phyloP scores from a whole-genome alignment of 306 rosid genomes.

The Leucaena leucocephala region DNA sequence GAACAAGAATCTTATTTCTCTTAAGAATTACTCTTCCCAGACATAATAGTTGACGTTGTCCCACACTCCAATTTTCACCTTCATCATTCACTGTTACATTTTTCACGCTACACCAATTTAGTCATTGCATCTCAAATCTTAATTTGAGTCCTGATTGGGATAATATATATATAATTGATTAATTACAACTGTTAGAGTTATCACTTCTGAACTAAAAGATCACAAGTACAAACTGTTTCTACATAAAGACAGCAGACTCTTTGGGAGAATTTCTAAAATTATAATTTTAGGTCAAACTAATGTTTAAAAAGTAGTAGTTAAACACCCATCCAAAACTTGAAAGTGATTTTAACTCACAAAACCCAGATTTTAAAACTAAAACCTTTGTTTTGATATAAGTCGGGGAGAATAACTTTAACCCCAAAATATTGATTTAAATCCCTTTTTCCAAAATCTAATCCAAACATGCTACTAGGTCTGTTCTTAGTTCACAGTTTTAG shows the following conservation, averaged over 20 bases:
- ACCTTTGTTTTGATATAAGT: no score
- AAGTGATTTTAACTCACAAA: no score
- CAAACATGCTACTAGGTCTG: background rate
- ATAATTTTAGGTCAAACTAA: no score
- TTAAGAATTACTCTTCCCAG: background rate
- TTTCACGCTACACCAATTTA: background rate
- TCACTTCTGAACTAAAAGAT: background rate
- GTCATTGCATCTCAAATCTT: background rate
- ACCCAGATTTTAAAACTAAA: no score
- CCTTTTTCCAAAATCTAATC: no score
- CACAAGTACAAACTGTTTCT: background rate
- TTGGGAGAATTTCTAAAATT: no score
- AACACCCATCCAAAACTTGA: no score
- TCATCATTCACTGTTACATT: background rate
- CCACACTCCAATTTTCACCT: constrained; percentile 3
- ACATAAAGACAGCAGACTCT: background rate
- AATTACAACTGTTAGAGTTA: background rate
- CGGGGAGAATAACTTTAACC: no score
- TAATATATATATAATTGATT: background rate
- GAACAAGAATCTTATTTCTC: constrained; percentile 1
- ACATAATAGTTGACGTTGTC: background rate
- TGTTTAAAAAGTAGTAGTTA: no score
- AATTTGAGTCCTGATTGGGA: background rate
- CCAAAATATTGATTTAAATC: no score
- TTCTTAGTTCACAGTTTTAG: background rate